A percentile compares a stretch with the other conserved stretches of the same genome.
Conservation (phyloP, 2,329 filamentous ascomycete species). For the Arthroderma sp. region DNA sequence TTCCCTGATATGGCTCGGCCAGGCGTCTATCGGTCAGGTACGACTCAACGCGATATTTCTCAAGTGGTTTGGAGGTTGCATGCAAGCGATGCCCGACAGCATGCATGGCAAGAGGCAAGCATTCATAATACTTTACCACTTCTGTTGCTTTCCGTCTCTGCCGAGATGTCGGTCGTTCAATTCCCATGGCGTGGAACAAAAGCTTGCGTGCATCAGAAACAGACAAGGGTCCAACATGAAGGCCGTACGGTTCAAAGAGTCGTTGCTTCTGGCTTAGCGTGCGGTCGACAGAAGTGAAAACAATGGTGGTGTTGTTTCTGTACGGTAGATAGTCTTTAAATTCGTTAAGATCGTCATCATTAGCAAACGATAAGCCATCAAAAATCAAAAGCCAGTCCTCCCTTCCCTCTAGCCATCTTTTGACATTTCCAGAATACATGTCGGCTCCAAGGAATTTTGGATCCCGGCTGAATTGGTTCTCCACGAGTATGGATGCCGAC, state of each 20-base stretch:
- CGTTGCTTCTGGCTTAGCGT: conserved; percentile 43
- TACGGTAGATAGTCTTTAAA: conserved; percentile 53
- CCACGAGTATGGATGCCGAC: conserved; percentile 37
- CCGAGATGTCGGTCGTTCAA: conserved; percentile 41
- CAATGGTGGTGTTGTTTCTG: conserved; percentile 48
- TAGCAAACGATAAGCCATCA: conserved; percentile 52
- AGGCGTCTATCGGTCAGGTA: conserved; percentile 45
- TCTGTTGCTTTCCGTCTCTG: conserved; percentile 47
- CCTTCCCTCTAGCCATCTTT: conserved; percentile 47
- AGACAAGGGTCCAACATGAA: conserved; percentile 43
- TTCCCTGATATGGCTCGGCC: conserved; percentile 34
- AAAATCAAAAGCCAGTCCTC: conserved; percentile 56
- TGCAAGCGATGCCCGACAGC: conserved; percentile 51
- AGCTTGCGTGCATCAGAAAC: conserved; percentile 47
- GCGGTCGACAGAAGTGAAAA: conserved; percentile 54
- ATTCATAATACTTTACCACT: conserved; percentile 50
- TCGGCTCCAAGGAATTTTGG: conserved; percentile 27
- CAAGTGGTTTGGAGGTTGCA: conserved; percentile 47
- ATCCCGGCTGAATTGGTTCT: conserved; percentile 28
- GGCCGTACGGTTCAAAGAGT: conserved; percentile 46
- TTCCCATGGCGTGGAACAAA: conserved; percentile 50
- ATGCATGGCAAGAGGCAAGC: conserved; percentile 55
- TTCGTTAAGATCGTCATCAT: conserved; percentile 36
- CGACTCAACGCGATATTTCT: conserved; percentile 44
- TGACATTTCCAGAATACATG: conserved; percentile 45